phyloP scores from a whole-genome alignment of 495 filamentous ascomycete genomes.

The Filosporella fistucella region DNA sequence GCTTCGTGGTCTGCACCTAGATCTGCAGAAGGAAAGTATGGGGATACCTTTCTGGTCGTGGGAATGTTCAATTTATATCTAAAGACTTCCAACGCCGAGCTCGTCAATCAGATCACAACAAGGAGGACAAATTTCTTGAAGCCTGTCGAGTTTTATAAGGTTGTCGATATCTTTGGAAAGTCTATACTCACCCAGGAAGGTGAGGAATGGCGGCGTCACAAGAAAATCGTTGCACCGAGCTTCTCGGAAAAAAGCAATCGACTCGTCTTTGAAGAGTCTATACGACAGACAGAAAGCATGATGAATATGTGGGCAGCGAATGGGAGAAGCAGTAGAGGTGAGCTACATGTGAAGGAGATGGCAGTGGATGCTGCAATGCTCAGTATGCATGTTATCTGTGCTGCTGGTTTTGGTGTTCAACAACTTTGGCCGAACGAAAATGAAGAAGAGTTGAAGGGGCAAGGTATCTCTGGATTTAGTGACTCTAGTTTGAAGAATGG shows the following conservation, averaged over 20 bases:
- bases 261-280: conserved; percentile 36
- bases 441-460: conserved; percentile 32
- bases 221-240: conserved; percentile 61
- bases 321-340: neutral
- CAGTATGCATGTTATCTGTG: conserved; percentile 21
- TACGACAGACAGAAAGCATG: conserved; percentile 15
- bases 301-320: conserved; percentile 6
- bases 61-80: too few relatives aligned
- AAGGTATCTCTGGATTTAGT: conserved; percentile 30
- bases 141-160: conserved; percentile 49
- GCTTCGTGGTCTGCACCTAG: too few relatives aligned
- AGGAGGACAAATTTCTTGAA: conserved; percentile 65
- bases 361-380: conserved; percentile 10
- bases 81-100: too few relatives aligned
- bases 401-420: conserved; percentile 32
- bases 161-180: conserved; percentile 56
- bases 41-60: too few relatives aligned
- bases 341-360: conserved; percentile 15
- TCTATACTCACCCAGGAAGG: conserved; percentile 65
- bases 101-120: conserved; percentile 52
- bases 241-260: conserved; percentile 71
- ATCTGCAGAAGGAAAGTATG: too few relatives aligned
- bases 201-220: conserved; percentile 58
- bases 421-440: conserved; percentile 51
- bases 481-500: conserved; percentile 32